These are phyloP conservation scores for Pseudozyma thailandica DNA, from an alignment of 1,284 basidiomycete species.

Conservation along the genomic window DNA sequence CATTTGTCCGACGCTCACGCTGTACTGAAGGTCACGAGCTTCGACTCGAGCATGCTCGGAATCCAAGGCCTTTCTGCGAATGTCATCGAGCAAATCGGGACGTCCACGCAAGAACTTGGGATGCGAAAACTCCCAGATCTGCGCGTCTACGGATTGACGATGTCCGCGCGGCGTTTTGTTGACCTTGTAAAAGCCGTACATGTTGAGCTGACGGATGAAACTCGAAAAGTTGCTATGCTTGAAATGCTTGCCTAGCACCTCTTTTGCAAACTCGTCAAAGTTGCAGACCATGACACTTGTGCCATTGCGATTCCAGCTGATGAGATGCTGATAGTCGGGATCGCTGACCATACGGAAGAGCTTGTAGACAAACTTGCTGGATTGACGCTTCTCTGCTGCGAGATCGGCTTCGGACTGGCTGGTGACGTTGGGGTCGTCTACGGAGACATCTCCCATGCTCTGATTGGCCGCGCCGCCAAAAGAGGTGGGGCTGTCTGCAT, in stretches of 20 bases:
- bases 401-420: slow-evolving; percentile 45
- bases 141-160: slow-evolving; percentile 77
- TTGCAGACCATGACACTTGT: slow-evolving; percentile 63
- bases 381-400: slow-evolving; percentile 51
- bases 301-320: slow-evolving; percentile 59
- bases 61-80: slow-evolving; percentile 79
- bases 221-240: slow-evolving; percentile 79
- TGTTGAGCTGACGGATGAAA: slow-evolving; percentile 88
- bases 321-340: slow-evolving; percentile 58
- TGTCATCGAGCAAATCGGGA: slow-evolving; percentile 84
- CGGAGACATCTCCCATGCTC: slow-evolving; percentile 33
- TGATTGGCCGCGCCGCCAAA: slow-evolving; percentile 25
- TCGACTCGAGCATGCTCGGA: slow-evolving; percentile 59
- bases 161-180: slow-evolving; percentile 82
- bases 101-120: slow-evolving; percentile 83
- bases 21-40: slow-evolving; percentile 58
- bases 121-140: slow-evolving; percentile 89
- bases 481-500: slow-evolving; percentile 37
- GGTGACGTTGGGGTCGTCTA: slow-evolving; percentile 39
- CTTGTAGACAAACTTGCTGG: slow-evolving; percentile 61
- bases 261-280: slow-evolving; percentile 65
- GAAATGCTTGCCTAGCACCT: slow-evolving; percentile 68
- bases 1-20: slow-evolving; percentile 58
- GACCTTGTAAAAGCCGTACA: slow-evolving; percentile 71
- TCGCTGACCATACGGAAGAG: slow-evolving; percentile 62